A percentile compares a stretch with the other conserved stretches of the same genome.
phyloP scores from a whole-genome alignment of 768 basidiomycete genomes.

The Candolleomyces aberdarensis region DNA sequence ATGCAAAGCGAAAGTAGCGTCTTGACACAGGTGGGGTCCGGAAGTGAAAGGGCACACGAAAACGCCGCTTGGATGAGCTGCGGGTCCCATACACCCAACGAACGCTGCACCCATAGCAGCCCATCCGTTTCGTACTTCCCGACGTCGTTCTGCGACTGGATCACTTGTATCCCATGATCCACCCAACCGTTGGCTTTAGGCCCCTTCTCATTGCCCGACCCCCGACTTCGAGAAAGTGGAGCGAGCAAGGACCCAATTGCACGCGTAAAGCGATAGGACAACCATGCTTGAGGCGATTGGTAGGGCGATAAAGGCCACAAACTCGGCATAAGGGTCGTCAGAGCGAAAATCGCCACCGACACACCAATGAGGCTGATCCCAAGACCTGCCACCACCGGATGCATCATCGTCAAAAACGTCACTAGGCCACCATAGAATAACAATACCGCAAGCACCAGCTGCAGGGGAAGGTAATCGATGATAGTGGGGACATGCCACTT shows the following conservation, averaged over 20 bases:
- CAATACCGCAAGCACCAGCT: not conserved
- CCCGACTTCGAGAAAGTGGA: too few species aligned
- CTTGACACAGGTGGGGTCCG: not conserved
- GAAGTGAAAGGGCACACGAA: not conserved
- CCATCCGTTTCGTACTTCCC: not conserved
- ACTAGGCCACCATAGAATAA: conserved; percentile 1
- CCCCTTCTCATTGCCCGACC: too few species aligned
- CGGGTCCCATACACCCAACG: not conserved
- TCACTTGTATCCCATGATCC: not conserved
- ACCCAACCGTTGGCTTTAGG: not conserved
- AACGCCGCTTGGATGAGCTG: not conserved
- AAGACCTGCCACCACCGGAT: not conserved
- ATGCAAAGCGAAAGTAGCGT: not conserved
- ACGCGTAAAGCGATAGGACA: not conserved
- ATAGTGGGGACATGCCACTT: not conserved
- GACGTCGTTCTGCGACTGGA: not conserved
- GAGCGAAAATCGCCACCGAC: not conserved
- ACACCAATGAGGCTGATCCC: not conserved
- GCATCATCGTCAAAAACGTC: not conserved
- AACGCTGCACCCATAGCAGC: not conserved
- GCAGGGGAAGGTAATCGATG: conserved; percentile 2
- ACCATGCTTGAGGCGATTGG: not conserved
- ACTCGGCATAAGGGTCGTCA: not conserved
- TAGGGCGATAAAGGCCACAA: not conserved
- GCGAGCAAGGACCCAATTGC: too few species aligned